These are phyloP conservation scores for Ophiostoma australiae DNA, from an alignment of 2,329 filamentous ascomycete species.

Conservation along the genomic window DNA sequence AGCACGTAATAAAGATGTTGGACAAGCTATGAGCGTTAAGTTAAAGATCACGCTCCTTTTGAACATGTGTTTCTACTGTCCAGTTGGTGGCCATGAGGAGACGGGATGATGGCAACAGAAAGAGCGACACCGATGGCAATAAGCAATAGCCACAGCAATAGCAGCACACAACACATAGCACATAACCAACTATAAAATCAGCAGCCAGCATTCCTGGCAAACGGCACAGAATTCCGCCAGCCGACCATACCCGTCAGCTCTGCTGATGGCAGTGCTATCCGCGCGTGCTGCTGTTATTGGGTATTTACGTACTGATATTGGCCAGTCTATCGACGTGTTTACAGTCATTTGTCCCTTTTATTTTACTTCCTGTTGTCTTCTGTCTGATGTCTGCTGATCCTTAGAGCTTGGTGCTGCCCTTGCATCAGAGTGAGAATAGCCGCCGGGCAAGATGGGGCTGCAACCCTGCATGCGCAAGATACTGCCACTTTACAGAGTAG, in stretches of 20 bases:
- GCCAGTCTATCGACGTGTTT: background rate
- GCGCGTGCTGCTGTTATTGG: background rate
- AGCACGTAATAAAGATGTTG: too few species aligned
- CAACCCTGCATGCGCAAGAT: slow-evolving; percentile 1
- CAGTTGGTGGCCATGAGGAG: background rate
- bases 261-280: background rate
- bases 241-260: background rate
- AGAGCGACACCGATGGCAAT: background rate
- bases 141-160: background rate
- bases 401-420: background rate
- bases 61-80: too few species aligned
- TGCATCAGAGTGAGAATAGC: background rate
- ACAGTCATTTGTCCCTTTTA: background rate
- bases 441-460: background rate
- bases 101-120: background rate
- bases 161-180: background rate
- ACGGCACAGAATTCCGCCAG: slow-evolving; percentile 5
- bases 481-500: background rate
- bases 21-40: too few species aligned
- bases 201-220: background rate
- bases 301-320: background rate
- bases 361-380: background rate
- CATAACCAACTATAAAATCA: background rate
- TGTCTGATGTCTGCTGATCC: background rate
- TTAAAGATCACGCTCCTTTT: too few species aligned